Base-by-base conservation (phyloP, 2,329 filamentous ascomycete genomes). In the Periglandula ipomoeae region DNA sequence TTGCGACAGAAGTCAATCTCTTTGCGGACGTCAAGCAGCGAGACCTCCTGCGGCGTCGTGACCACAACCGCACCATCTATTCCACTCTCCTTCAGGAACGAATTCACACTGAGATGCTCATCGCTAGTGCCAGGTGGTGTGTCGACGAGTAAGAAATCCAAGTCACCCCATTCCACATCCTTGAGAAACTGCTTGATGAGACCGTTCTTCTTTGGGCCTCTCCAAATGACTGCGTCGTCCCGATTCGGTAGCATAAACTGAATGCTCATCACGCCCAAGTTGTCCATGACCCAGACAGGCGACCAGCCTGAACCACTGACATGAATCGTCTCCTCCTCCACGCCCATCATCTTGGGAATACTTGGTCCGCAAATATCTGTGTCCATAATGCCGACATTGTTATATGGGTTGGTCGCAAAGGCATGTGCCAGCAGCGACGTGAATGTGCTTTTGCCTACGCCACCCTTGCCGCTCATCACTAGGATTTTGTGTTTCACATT, bases 341-440 rank as follows among this genome's bases (percentile, higher is more conserved):
- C 91, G 30, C 93, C 93, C 84, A 98, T 90, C 91, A 98, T 97
- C 71, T 96, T 96, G 19, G 93, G 93, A 59, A 98, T 96, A 55
- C 83, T 89, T 1, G 93, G 93, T 0, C 93, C 93, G 69, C 89
- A 96, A 53, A 98, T 95, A 66, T 98, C 93, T 6, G 93, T 94
- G 68, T 98, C 93, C 89, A 97, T 96, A 58, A 98, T 84, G 19
- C 91, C 93, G 24, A 98, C 87, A 1, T 81, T 88, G 49, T 74
- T 84, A 41, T 84, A 80, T 0, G 84, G 81, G 65, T 94, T 88
- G 13, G 81, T 79, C 1, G 93, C 88, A 59, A 98, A 94, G 1
- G 87, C 90, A 63, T 95, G 89, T 2, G 87, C 86, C 17, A 97
- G 80, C 59, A 97, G 80, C 2, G 83, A 85, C 3, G 87, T 91